These are phyloP conservation scores for Orobanche coerulescens DNA, from an alignment of 257 asterid genomes.

Conservation along the genomic window DNA sequence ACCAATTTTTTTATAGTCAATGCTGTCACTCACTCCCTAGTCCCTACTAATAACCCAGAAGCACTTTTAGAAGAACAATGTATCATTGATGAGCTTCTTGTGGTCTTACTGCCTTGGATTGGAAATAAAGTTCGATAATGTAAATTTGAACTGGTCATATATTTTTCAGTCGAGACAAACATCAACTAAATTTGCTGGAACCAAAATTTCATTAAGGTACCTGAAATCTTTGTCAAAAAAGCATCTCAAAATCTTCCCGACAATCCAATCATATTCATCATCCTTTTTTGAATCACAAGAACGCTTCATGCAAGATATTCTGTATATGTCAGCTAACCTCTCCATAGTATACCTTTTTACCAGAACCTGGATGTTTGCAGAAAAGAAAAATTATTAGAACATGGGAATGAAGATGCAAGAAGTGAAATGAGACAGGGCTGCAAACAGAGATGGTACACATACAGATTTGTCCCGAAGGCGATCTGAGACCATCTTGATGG, in stretches of 20 bases:
- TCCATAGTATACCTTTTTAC: constrained; percentile 79
- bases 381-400: constrained; percentile 23
- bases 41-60: not conserved
- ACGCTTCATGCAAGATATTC: constrained; percentile 45
- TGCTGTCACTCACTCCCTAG: constrained; percentile 2
- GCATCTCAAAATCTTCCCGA: constrained; percentile 75
- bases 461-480: constrained; percentile 97
- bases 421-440: constrained; percentile 12
- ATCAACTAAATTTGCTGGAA: constrained; percentile 12
- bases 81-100: not conserved
- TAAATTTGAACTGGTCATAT: not conserved
- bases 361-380: constrained; percentile 48
- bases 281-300: constrained; percentile 33
- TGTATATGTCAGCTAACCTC: constrained; percentile 74
- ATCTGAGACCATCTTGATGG: constrained; percentile 70
- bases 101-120: not conserved
- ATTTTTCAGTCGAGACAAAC: constrained; percentile 10
- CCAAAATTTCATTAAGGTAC: constrained; percentile 34
- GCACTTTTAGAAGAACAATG: constrained; percentile 3
- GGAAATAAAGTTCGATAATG: not conserved
- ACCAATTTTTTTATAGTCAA: not conserved
- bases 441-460: constrained; percentile 24
- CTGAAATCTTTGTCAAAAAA: constrained; percentile 96
- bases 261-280: constrained; percentile 72
- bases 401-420: constrained; percentile 5